A percentile compares a stretch with the other conserved stretches of the same genome.
phyloP scores from a whole-genome alignment of 176 grass and related monocot species.

The Musa beccarii region DNA sequence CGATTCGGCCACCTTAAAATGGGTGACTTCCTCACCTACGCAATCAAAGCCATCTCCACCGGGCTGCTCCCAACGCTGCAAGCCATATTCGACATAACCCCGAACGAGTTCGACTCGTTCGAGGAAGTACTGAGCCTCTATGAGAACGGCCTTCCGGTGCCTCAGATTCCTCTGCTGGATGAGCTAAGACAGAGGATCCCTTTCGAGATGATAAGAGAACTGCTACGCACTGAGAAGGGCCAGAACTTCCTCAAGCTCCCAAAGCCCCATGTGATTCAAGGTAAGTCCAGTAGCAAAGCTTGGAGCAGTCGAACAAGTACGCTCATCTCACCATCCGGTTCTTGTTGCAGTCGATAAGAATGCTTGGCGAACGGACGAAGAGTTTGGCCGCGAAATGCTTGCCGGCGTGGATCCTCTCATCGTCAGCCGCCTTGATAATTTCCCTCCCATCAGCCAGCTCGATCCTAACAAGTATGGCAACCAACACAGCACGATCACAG shows the following conservation, averaged over 20 bases:
- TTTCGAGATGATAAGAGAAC: constrained; percentile 47
- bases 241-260: constrained; percentile 41
- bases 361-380: constrained; percentile 76
- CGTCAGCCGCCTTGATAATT: constrained; percentile 52
- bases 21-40: constrained; percentile 42
- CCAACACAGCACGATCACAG: constrained; percentile 70
- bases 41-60: constrained; percentile 40
- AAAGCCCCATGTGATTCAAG: constrained; percentile 31
- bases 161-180: constrained; percentile 30
- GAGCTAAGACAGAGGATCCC: constrained; percentile 40
- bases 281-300: constrained; percentile 2
- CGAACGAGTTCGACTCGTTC: constrained; percentile 48
- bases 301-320: not conserved
- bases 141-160: constrained; percentile 39
- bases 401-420: constrained; percentile 69
- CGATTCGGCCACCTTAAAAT: constrained; percentile 55
- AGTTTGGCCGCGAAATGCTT: constrained; percentile 78
- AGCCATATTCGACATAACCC: constrained; percentile 30
- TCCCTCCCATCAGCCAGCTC: constrained; percentile 60
- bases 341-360: constrained; percentile 22
- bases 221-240: constrained; percentile 37
- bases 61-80: constrained; percentile 34
- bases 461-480: constrained; percentile 63
- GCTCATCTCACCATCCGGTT: not conserved
- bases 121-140: constrained; percentile 46